phyloP scores from a whole-genome alignment of 306 rosid species.

The Fragaria vesca region DNA sequence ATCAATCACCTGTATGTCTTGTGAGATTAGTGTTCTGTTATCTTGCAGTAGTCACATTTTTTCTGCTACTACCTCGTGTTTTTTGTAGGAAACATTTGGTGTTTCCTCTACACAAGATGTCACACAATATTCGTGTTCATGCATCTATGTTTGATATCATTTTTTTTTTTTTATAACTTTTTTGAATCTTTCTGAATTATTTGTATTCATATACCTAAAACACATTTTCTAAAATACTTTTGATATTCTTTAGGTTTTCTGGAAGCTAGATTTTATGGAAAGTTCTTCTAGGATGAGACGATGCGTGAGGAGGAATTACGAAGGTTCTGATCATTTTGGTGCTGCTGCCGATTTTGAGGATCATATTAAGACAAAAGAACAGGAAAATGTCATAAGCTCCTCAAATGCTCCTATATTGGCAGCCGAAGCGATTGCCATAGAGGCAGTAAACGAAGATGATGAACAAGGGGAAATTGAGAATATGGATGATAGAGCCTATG shows the following conservation, averaged over 20 bases:
- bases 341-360: slow-evolving; percentile 83
- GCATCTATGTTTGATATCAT: background rate
- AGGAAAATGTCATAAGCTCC: slow-evolving; percentile 41
- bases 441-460: slow-evolving; percentile 59
- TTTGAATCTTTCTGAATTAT: background rate
- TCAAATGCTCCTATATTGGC: slow-evolving; percentile 68
- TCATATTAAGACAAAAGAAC: slow-evolving; percentile 38
- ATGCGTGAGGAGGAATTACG: slow-evolving; percentile 74
- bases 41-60: slow-evolving; percentile 20
- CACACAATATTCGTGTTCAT: background rate
- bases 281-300: slow-evolving; percentile 90
- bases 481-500: slow-evolving; percentile 46
- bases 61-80: background rate
- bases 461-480: slow-evolving; percentile 61
- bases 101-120: background rate
- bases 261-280: slow-evolving; percentile 97
- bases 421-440: slow-evolving; percentile 74
- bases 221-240: slow-evolving; percentile 11
- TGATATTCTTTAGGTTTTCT: slow-evolving; percentile 57
- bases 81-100: background rate
- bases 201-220: background rate
- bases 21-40: slow-evolving; percentile 12
- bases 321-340: slow-evolving; percentile 90
- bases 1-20: slow-evolving; percentile 70
- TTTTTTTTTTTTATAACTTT: background rate